Evolutionary conservation across 2,329 filamentous ascomycete genomes (phyloP).

Genomic region (Neopestalotiopsis sp.): DNA sequence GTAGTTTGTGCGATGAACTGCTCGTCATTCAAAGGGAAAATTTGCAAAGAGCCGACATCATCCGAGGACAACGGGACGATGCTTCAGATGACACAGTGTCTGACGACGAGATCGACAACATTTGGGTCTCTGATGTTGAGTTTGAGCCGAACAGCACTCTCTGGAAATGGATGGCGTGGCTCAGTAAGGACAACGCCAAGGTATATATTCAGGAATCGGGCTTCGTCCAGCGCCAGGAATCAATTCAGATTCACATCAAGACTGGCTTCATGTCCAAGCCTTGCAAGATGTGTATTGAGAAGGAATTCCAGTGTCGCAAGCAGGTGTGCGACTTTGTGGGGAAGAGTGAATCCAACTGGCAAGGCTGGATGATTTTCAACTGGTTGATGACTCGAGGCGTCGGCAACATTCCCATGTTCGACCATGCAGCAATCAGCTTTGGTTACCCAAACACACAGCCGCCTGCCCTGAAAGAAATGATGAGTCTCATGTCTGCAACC

Average conservation of each 20-base stretch:
- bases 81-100: background rate
- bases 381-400: constrained; percentile 25
- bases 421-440: constrained; percentile 21
- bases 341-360: background rate
- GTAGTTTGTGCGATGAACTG: constrained; percentile 24
- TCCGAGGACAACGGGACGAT: constrained; percentile 10
- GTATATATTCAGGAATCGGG: background rate
- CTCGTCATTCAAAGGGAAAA: constrained; percentile 12
- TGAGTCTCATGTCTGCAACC: constrained; percentile 24
- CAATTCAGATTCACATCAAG: constrained; percentile 18
- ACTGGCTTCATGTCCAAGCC: constrained; percentile 28
- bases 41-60: background rate
- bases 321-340: constrained; percentile 20
- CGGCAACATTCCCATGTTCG: constrained; percentile 21
- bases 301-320: constrained; percentile 23
- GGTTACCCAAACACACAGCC: constrained; percentile 19
- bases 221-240: background rate
- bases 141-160: constrained; percentile 24
- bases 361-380: constrained; percentile 26
- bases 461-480: constrained; percentile 10
- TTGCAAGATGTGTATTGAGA: constrained; percentile 24
- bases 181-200: background rate
- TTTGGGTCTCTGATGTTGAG: constrained; percentile 25
- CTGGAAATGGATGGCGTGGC: constrained; percentile 23
- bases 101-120: background rate